phyloP scores from a whole-genome alignment of 148 eudicot genomes.

The Amaranthus palmeri region DNA sequence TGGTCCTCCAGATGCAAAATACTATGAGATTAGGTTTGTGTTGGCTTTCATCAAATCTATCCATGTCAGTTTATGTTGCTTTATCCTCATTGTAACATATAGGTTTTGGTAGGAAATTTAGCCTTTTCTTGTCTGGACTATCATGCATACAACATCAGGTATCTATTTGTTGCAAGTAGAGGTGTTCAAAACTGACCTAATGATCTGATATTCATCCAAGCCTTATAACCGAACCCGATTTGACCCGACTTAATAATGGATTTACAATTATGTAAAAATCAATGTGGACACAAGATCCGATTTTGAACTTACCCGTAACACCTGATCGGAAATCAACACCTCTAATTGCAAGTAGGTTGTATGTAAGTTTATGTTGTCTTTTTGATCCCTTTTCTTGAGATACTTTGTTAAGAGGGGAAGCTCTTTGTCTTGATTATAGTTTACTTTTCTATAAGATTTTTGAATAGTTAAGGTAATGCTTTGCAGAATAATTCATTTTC shows the following conservation, averaged over 20 bases:
- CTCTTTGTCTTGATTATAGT: background rate
- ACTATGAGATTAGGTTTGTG: constrained; percentile 69
- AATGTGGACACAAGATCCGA: too few relatives aligned
- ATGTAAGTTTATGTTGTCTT: background rate
- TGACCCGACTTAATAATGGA: too few relatives aligned
- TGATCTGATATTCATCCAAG: too few relatives aligned
- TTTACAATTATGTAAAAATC: too few relatives aligned
- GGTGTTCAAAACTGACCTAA: too few relatives aligned
- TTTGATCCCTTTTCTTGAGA: background rate
- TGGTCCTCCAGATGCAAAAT: constrained; percentile 52
- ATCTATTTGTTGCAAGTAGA: background rate
- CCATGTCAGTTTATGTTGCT: background rate
- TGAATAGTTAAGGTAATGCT: background rate
- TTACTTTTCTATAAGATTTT: background rate
- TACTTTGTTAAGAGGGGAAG: background rate
- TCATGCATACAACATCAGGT: background rate
- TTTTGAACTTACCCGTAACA: too few relatives aligned
- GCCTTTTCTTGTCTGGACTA: background rate
- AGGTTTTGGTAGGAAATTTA: background rate
- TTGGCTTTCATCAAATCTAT: background rate
- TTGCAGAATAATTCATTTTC: constrained; percentile 66
- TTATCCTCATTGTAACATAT: background rate
- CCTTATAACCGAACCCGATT: too few relatives aligned
- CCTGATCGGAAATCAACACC: too few relatives aligned
- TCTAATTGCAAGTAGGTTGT: background rate